phyloP scores from a whole-genome alignment of 352 stramenopile species.

The Phytophthora pini region DNA sequence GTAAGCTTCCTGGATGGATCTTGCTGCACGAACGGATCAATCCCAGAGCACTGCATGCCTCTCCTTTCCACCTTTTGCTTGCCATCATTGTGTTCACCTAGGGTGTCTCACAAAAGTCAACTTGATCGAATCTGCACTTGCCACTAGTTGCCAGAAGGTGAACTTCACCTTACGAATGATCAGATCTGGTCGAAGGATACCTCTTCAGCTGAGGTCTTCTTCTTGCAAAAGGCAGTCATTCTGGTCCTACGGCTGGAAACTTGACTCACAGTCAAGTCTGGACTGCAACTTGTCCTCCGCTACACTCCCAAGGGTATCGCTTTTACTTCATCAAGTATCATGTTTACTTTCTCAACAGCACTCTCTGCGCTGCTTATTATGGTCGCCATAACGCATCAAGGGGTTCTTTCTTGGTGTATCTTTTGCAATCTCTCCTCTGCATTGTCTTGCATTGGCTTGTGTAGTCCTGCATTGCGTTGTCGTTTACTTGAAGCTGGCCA shows the following conservation, averaged over 20 bases:
- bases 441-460: constrained; percentile 6
- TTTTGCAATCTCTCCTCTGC: constrained; percentile 8
- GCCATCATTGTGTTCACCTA: not conserved
- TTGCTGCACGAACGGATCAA: constrained; percentile 12
- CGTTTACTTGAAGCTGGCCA: constrained; percentile 56
- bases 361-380: constrained; percentile 4
- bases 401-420: constrained; percentile 10
- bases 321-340: not conserved
- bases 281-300: constrained; percentile 1
- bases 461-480: constrained; percentile 6
- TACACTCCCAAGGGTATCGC: constrained; percentile 1
- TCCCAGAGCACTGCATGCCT: not conserved
- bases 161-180: not conserved
- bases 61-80: constrained; percentile 2
- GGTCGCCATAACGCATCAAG: not conserved
- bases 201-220: not conserved
- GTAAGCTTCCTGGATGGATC: not conserved
- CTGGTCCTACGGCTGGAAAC: constrained; percentile 8
- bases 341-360: constrained; percentile 23
- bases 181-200: constrained; percentile 17
- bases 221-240: constrained; percentile 8
- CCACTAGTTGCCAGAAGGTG: constrained; percentile 8
- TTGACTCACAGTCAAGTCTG: not conserved
- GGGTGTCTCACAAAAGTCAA: constrained; percentile 7
- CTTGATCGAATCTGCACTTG: not conserved